Conservation (phyloP, 805 yeast genomes). For the Starmerella gropengiesseri region DNA sequence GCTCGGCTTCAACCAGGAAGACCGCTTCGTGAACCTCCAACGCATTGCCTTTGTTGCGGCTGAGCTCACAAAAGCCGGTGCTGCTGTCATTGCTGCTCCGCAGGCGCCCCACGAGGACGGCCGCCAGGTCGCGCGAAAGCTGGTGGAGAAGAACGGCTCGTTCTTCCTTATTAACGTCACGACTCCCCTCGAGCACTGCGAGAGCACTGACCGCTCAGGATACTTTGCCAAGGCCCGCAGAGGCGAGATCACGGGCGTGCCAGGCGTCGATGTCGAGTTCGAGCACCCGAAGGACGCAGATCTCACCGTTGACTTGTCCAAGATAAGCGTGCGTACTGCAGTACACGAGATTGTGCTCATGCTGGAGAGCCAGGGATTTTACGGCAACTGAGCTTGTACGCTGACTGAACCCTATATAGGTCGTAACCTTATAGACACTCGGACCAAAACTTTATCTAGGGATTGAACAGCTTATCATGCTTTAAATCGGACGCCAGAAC, state of each 20-base stretch:
- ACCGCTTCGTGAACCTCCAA: conserved; percentile 34
- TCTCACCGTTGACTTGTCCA: conserved; percentile 43
- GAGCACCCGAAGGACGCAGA: conserved; percentile 45
- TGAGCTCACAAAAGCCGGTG: conserved; percentile 77
- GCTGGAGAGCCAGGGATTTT: conserved; percentile 76
- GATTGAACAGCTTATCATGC: background rate
- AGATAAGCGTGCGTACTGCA: conserved; percentile 52
- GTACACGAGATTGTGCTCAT: conserved; percentile 62
- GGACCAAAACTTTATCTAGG: background rate
- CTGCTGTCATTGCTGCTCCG: conserved; percentile 72
- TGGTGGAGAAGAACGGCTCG: conserved; percentile 40
- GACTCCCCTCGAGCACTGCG: conserved; percentile 39
- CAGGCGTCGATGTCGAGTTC: conserved; percentile 40
- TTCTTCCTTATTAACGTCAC: conserved; percentile 43
- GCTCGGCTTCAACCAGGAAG: conserved; percentile 33
- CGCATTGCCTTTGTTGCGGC: conserved; percentile 53
- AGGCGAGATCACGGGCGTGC: conserved; percentile 39
- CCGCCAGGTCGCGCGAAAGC: conserved; percentile 35
- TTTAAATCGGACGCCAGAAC: no score
- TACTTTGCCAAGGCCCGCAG: conserved; percentile 37
- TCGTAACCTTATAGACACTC: background rate
- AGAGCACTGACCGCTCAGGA: conserved; percentile 42
- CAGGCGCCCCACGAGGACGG: conserved; percentile 38
- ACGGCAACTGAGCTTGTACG: conserved; percentile 29
- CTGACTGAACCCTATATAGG: background rate